Evolutionary conservation across 1,284 basidiomycete species (phyloP).

Genomic region (Mycena sp.): DNA sequence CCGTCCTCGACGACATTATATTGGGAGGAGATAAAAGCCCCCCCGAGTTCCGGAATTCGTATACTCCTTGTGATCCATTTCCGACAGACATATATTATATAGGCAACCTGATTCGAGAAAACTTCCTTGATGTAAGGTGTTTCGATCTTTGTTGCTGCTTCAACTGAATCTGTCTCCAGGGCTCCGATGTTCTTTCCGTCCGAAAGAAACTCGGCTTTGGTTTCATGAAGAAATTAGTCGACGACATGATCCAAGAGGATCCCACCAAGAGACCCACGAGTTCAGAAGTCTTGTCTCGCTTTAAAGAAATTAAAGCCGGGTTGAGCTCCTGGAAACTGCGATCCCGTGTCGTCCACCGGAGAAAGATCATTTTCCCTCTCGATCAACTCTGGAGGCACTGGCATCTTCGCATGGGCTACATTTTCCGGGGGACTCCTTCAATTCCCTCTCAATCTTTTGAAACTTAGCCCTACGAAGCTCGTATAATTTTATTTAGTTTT

Average conservation of each 20-base stretch:
- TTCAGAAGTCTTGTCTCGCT: slow-evolving; percentile 37
- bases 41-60: background rate
- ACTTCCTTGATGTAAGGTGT: slow-evolving; percentile 40
- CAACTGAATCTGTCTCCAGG: background rate
- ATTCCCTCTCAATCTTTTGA: too few species aligned
- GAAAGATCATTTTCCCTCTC: background rate
- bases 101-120: slow-evolving; percentile 41
- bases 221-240: slow-evolving; percentile 38
- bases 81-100: slow-evolving; percentile 47
- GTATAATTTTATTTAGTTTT: too few species aligned
- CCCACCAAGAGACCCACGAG: slow-evolving; percentile 40
- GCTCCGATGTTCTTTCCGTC: background rate
- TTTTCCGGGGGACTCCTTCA: too few species aligned
- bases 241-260: slow-evolving; percentile 40
- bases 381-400: background rate
- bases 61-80: slow-evolving; percentile 43
- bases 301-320: background rate
- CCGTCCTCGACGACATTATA: background rate
- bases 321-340: slow-evolving; percentile 20
- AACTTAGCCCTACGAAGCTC: too few species aligned
- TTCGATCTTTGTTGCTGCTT: background rate
- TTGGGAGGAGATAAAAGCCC: slow-evolving; percentile 28
- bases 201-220: slow-evolving; percentile 31
- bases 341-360: slow-evolving; percentile 7
- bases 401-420: background rate